Evolutionary conservation across 2,329 filamentous ascomycete species (phyloP).

Genomic region (Pleoardoris graminearum): DNA sequence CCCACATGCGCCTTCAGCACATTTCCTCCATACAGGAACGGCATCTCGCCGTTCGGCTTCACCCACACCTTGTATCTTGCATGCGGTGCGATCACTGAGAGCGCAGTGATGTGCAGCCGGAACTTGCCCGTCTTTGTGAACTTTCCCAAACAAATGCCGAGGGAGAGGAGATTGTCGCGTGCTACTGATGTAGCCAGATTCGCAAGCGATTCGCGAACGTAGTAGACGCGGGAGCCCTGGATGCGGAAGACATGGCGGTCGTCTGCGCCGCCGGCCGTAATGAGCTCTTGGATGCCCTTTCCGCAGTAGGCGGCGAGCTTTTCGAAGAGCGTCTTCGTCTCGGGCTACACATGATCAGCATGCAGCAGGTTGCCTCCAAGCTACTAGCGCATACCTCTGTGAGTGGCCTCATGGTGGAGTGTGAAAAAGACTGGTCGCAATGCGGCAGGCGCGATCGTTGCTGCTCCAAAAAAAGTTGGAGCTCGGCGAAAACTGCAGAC

Average conservation of each 20-base stretch:
- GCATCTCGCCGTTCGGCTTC: slow-evolving; percentile 95
- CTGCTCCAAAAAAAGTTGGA: slow-evolving; percentile 23
- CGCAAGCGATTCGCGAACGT: slow-evolving; percentile 84
- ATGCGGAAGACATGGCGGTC: slow-evolving; percentile 54
- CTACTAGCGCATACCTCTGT: slow-evolving; percentile 57
- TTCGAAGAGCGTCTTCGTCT: slow-evolving; percentile 80
- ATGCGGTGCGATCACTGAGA: slow-evolving; percentile 86
- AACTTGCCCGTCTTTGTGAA: slow-evolving; percentile 98
- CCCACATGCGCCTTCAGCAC: slow-evolving; percentile 82
- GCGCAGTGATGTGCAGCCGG: slow-evolving; percentile 86
- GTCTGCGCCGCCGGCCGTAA: slow-evolving; percentile 40
- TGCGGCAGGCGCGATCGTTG: slow-evolving; percentile 5
- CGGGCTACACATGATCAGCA: slow-evolving; percentile 44
- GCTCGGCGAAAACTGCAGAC: slow-evolving; percentile 23
- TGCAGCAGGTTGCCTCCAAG: rapidly evolving
- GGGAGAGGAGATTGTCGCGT: slow-evolving; percentile 77
- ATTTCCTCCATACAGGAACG: slow-evolving; percentile 93
- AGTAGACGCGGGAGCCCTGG: slow-evolving; percentile 84
- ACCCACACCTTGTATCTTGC: slow-evolving; percentile 98
- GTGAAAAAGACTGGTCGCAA: slow-evolving; percentile 7
- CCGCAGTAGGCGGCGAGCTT: slow-evolving; percentile 96
- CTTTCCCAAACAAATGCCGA: slow-evolving; percentile 92
- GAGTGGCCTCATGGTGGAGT: slow-evolving; percentile 69
- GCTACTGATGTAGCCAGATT: slow-evolving; percentile 88
- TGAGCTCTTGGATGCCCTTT: slow-evolving; percentile 78